phyloP scores from a whole-genome alignment of 306 rosid species.

The Albizia julibrissin region DNA sequence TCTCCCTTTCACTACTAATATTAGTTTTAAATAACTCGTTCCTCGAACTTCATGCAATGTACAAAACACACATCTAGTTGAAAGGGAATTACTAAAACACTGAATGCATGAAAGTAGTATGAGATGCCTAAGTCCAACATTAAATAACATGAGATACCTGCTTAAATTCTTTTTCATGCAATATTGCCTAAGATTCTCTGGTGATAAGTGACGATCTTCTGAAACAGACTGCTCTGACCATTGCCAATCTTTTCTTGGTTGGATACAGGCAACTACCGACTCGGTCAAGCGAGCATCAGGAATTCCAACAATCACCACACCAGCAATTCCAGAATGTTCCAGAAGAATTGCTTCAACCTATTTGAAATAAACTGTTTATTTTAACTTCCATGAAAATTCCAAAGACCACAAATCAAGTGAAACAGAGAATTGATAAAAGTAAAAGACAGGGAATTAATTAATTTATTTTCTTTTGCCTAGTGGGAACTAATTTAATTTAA shows the following conservation, averaged over 20 bases:
- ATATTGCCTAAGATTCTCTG: slow-evolving; percentile 48
- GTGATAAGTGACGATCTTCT: slow-evolving; percentile 46
- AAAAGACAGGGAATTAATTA: background rate
- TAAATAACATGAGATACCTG: slow-evolving; percentile 44
- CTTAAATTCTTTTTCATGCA: slow-evolving; percentile 60
- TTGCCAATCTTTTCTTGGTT: slow-evolving; percentile 58
- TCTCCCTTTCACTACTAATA: background rate
- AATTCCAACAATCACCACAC: slow-evolving; percentile 66
- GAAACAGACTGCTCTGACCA: slow-evolving; percentile 46
- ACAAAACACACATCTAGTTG: background rate
- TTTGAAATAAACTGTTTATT: slow-evolving; percentile 12
- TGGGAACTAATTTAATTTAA: background rate
- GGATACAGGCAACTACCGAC: slow-evolving; percentile 69
- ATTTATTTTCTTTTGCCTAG: too few species aligned
- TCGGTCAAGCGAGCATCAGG: slow-evolving; percentile 73
- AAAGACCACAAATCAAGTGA: slow-evolving; percentile 16
- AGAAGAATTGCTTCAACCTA: slow-evolving; percentile 75
- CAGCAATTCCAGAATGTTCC: slow-evolving; percentile 74
- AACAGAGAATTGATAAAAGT: background rate
- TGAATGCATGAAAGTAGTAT: background rate
- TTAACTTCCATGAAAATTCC: background rate
- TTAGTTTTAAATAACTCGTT: background rate
- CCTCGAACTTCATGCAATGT: background rate
- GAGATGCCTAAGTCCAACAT: background rate
- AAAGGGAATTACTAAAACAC: background rate